Evolutionary conservation across 192 early-diverging fungal species (phyloP), one percentile per base, ranked within the genome.

Genomic region (Oehlia diaphana): DNA sequence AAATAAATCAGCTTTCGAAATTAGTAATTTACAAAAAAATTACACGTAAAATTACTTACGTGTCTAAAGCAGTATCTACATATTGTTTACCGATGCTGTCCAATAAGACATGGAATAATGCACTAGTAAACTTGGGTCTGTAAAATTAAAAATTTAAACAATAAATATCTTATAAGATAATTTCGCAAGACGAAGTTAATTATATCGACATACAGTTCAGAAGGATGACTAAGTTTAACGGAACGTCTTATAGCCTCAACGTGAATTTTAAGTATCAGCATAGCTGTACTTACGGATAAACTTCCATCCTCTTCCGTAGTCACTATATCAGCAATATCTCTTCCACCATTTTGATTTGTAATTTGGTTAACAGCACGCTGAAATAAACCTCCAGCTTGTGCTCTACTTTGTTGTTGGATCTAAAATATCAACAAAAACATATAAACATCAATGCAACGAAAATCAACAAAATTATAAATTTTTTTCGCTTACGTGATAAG

Each of bases 61-160:
- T 85, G 37, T 99, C 96, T 61, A 98, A 81, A 13, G 95, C 94
- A 9, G 88, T 89, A 67, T 95, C 92, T 67, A 99, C 79, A 78
- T 97, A 99, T 76, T 91, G 88, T 63, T 89, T 87, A 70, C 95
- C 96, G n/a, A 96, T 84, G 44, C 89, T 90, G 23, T 96, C 89
- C 13, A 96, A 84, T 23, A 99, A 83, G 23, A 93, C 84, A 66
- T 89, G 88, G 80, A 95, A 97, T 26, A 98, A 83, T 8, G 81
- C 81, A 6, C 88, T 86, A 2, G 91, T 89, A 65, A 92, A 87
- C 26, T 89, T 88, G 9, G 95, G 82, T 61, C 93, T 19, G 33
- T 37, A 19, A 53, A 31, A 33, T 10, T 28, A 71, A 71, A 33
- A 76, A 31, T 49, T 13, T 26, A 26, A 35, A 50, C 63, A 28